Evolutionary conservation across 345 rosid species (phyloP).

Genomic region (Gossypium stocksii): DNA sequence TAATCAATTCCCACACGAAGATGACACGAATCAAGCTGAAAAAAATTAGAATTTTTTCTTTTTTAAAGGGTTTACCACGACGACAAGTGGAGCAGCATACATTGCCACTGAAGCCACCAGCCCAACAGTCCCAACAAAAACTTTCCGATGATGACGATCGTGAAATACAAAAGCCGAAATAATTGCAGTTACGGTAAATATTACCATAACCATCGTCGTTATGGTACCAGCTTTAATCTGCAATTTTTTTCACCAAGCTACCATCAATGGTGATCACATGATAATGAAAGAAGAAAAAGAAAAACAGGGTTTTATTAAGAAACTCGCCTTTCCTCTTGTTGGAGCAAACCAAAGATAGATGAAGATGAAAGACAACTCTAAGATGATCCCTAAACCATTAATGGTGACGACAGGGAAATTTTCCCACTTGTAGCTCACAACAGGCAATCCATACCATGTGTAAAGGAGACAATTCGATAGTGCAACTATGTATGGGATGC

Average conservation of each 20-base stretch:
- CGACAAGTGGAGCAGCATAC: constrained; percentile 8
- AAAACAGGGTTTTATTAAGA: neutral
- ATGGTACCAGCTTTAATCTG: constrained; percentile 1
- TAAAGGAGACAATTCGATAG: constrained; percentile 65
- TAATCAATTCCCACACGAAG: neutral
- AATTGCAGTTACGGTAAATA: constrained; percentile 20
- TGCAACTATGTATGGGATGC: constrained; percentile 65
- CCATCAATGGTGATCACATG: neutral
- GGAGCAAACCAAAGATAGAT: constrained; percentile 55
- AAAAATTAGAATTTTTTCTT: too few species aligned
- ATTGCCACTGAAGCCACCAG: constrained; percentile 6
- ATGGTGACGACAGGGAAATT: constrained; percentile 67
- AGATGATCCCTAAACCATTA: constrained; percentile 69
- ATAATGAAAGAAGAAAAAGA: neutral
- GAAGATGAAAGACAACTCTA: constrained; percentile 59
- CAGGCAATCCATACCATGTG: constrained; percentile 82
- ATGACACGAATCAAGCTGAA: neutral
- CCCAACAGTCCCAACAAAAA: constrained; percentile 65
- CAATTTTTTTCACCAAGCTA: neutral
- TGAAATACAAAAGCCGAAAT: constrained; percentile 48
- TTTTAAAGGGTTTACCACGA: constrained; percentile 1
- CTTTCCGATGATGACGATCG: constrained; percentile 60
- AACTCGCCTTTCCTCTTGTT: constrained; percentile 22
- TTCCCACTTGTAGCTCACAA: constrained; percentile 79
- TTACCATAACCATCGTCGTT: neutral